Base-by-base conservation (phyloP, 2,329 filamentous ascomycete genomes). In the Setomelanomma holmii region DNA sequence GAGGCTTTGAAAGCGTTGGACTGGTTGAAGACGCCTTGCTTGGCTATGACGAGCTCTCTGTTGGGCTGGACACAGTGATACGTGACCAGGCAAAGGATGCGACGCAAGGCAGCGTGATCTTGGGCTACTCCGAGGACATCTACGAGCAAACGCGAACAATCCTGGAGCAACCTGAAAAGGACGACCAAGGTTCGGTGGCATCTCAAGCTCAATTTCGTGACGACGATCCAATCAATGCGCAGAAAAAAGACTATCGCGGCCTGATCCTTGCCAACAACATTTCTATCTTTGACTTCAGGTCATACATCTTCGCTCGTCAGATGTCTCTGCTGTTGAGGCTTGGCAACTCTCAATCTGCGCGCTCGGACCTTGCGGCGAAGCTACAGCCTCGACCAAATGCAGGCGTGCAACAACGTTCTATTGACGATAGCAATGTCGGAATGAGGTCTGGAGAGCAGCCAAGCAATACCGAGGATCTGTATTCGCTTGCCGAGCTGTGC, bases 1-100 rank as follows among this genome's bases (percentile, higher is more conserved):
- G 91, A 61, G 96, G 93, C 0, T 96, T 99, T 62, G 96, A 99
- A 74, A 98, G 91, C 69, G 93, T 98, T 3, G 96, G 96, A 0
- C 80, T 99, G 8, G 91, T 97, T 7, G 95, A 99, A 69, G 95
- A 99, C 80, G 93, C 95, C 3, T 78, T 99, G 34, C 90, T 95
- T 4, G 91, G 92, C 12, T 99, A 99, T 64, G 95, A 98, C 72
- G 93, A 99, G 77, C 85, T 99, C 8, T 90, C 90, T 36, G 86
- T 93, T 44, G 93, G 93, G 0, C 80, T 99, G 23, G 93, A 98
- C 72, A 83, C 87, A 10, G 86, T 96, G 17, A 84, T 97, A 21
- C 83, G 88, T 45, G 91, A 96, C 41, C 88, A 95, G 64, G 79
- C 82, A 8, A 74, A 80, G 1, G 80, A 83, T 3, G 85, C 83